Percentiles rank a stretch among this genome's conserved stretches.
phyloP scores from a whole-genome alignment of 2,329 filamentous ascomycete species.

The Scedosporium apiospermum region DNA sequence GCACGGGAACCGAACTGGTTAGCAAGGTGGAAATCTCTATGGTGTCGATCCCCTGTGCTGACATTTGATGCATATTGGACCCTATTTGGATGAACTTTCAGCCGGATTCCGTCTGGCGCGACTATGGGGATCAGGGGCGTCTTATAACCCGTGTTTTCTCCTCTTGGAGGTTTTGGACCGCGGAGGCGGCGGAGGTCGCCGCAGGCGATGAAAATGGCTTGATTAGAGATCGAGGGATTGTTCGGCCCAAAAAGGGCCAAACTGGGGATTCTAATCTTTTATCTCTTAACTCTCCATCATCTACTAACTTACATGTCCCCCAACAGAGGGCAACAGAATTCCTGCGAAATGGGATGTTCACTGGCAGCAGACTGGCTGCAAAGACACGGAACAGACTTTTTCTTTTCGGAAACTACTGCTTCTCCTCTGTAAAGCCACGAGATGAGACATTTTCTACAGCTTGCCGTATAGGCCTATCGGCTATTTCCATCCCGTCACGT shows the following conservation, averaged over 20 bases:
- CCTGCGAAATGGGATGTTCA: too few relatives aligned
- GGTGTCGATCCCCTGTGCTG: background rate
- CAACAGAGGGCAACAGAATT: too few relatives aligned
- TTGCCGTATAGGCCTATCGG: background rate
- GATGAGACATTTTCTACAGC: background rate
- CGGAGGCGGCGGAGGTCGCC: slow-evolving; percentile 1
- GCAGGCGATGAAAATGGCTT: background rate
- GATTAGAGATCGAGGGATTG: background rate
- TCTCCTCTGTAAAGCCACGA: background rate
- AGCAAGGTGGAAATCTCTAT: background rate
- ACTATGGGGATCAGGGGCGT: background rate
- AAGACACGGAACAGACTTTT: background rate
- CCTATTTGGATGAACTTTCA: slow-evolving; percentile 5
- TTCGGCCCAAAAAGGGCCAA: too few relatives aligned
- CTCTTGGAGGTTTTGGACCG: background rate
- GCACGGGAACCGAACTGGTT: background rate
- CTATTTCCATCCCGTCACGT: background rate
- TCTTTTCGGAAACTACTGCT: background rate
- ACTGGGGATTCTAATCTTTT: too few relatives aligned
- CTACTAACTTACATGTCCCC: too few relatives aligned
- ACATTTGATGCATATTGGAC: background rate
- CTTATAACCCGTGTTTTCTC: background rate
- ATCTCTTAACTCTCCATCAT: too few relatives aligned
- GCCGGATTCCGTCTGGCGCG: background rate
- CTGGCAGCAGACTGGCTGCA: too few relatives aligned